Evolutionary conservation across 1,139 yeast genomes (phyloP).

Genomic region (Lodderomyces orthopsilosis): DNA sequence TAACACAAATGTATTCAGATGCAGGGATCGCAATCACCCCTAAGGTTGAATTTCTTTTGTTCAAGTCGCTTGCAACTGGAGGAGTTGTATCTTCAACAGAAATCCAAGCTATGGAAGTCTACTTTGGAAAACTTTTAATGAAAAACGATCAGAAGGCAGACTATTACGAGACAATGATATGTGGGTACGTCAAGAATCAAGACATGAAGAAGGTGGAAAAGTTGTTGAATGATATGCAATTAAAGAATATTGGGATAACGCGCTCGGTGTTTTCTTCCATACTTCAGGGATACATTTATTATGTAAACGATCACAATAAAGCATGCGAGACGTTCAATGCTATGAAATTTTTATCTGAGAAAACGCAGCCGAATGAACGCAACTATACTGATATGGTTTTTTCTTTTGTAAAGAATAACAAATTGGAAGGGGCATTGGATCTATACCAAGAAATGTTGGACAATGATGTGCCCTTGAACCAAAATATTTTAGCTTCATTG

Average conservation of each 20-base stretch:
- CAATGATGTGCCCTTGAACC: constrained; percentile 28
- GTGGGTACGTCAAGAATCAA: constrained; percentile 39
- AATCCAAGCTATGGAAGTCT: constrained; percentile 24
- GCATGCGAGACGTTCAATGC: constrained; percentile 78
- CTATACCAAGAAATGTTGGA: constrained; percentile 67
- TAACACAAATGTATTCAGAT: constrained; percentile 32
- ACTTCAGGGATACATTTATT: constrained; percentile 61
- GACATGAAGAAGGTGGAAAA: constrained; percentile 32
- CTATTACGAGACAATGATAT: constrained; percentile 32
- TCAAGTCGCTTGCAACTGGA: constrained; percentile 38
- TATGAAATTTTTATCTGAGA: constrained; percentile 72
- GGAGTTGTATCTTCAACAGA: constrained; percentile 21
- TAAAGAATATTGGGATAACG: constrained; percentile 50
- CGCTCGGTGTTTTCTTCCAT: constrained; percentile 61
- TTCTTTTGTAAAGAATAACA: constrained; percentile 58
- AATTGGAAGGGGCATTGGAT: constrained; percentile 73
- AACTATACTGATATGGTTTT: constrained; percentile 73
- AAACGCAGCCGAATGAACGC: constrained; percentile 61
- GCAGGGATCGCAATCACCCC: constrained; percentile 33
- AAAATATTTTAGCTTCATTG: constrained; percentile 56
- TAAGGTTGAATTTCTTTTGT: constrained; percentile 42
- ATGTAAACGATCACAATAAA: constrained; percentile 50
- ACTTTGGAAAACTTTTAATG: constrained; percentile 17
- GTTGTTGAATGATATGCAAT: constrained; percentile 48
- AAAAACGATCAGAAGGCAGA: constrained; percentile 11